Conservation (phyloP, 805 yeast species). For the Barnettozyma vustinii region DNA sequence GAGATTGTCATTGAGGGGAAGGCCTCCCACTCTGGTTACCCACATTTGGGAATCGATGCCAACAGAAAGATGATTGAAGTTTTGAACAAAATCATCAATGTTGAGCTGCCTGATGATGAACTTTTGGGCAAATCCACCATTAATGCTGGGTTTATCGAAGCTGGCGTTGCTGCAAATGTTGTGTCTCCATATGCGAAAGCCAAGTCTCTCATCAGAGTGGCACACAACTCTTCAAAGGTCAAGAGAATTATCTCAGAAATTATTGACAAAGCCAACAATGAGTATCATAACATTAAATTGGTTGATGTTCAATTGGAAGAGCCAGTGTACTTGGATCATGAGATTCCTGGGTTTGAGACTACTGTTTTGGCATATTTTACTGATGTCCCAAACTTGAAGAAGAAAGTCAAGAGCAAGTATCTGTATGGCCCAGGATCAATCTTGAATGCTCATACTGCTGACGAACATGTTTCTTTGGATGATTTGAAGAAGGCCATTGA, state of each 20-base stretch:
- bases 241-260: constrained; percentile 26
- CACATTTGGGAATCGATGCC: constrained; percentile 62
- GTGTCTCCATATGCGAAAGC: constrained; percentile 56
- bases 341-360: constrained; percentile 61
- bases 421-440: constrained; percentile 67
- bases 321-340: constrained; percentile 37
- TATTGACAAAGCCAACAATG: constrained; percentile 26
- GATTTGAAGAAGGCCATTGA: constrained; percentile 46
- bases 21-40: constrained; percentile 66
- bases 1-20: constrained; percentile 44
- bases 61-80: constrained; percentile 48
- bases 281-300: constrained; percentile 21
- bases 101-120: constrained; percentile 44
- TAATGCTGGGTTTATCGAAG: constrained; percentile 52
- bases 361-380: constrained; percentile 46
- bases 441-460: constrained; percentile 52
- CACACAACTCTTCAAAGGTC: constrained; percentile 39
- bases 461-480: constrained; percentile 44
- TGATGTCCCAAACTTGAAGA: constrained; percentile 42
- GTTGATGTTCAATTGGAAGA: constrained; percentile 28
- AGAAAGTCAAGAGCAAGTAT: constrained; percentile 32
- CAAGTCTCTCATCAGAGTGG: constrained; percentile 45
- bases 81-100: constrained; percentile 38
- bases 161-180: constrained; percentile 65
- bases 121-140: constrained; percentile 56